Evolutionary conservation across 116 monocot genomes (phyloP).

Genomic region (Cymodocea nodosa): DNA sequence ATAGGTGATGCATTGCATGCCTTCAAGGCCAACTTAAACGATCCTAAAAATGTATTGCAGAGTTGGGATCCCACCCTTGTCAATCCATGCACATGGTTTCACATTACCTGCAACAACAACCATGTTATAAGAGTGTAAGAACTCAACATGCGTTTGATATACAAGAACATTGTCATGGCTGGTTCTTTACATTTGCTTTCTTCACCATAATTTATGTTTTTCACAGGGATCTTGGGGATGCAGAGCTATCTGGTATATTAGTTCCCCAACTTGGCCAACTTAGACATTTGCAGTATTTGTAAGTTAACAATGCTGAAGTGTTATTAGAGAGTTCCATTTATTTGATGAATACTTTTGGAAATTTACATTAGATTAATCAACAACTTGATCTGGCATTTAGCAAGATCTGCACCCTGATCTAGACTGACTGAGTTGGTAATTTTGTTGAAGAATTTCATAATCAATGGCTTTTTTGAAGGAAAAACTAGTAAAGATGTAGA

Average conservation of each 20-base stretch:
- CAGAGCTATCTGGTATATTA: constrained; percentile 57
- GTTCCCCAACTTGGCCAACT: constrained; percentile 66
- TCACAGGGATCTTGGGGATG: constrained; percentile 84
- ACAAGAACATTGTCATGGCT: too few species aligned
- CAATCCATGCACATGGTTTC: constrained; percentile 75
- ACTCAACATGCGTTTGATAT: too few species aligned
- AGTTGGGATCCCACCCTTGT: constrained; percentile 59
- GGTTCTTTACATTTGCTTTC: neutral
- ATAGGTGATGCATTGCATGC: constrained; percentile 56
- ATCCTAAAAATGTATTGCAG: constrained; percentile 50
- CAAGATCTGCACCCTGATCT: neutral
- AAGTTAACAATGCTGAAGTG: constrained; percentile 16
- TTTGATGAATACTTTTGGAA: too few species aligned
- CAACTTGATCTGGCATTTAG: neutral
- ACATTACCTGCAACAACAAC: constrained; percentile 57
- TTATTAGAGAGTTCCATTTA: too few species aligned
- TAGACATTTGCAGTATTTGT: constrained; percentile 71
- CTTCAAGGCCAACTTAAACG: constrained; percentile 30
- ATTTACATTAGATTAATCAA: neutral
- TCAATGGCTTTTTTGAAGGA: too few species aligned
- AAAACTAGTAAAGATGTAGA: too few species aligned
- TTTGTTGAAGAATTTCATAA: too few species aligned
- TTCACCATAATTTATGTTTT: neutral
- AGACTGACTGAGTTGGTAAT: too few species aligned
- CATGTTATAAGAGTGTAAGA: constrained; percentile 70